Base-by-base conservation (phyloP, 2,329 filamentous ascomycete genomes). In the Madurella mycetomatis region DNA sequence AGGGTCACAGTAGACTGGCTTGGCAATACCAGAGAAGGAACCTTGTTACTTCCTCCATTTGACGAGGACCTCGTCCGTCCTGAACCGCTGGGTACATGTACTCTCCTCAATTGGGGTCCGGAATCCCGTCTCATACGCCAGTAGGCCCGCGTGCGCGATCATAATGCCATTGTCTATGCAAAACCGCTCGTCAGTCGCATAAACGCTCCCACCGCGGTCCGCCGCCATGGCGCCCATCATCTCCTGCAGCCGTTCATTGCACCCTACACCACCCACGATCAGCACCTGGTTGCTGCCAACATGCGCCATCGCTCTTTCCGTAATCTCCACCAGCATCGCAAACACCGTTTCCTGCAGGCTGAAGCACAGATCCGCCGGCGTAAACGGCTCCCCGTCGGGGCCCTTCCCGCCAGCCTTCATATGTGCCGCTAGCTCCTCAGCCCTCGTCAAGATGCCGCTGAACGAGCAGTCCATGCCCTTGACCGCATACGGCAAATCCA, bases 91-190 rank as follows among this genome's bases (percentile, higher is more conserved):
- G 13, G 88, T 92, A 70, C 87, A 96, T 12, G 87, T 90, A 62
- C 87, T 92, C 43, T 96, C 88, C 59, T 86, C 84, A 45, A 97
- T 69, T 8, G 80, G 74, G 1, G 91, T 96, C 56, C 73, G 78
- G 67, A 90, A 91, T 1, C 92, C 92, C 15, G 85, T 92, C 70
- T 85, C 79, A 69, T 88, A 94, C 1, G 92, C 92, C 65, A 96
- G 70, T 64, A 99, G 72, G 2, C 94, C 94, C 1, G 94, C 94
- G 70, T 99, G 92, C 1, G 94, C 94, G 74, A 99, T 99, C 94
- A 99, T 99, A 68, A 99, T 97, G 47, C 94, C 94, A 66, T 99
- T 99, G 72, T 99, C 94, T 64, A 99, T 99, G 70, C 94, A 99
- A 70, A 96, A 99, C 44, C 94, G 80, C 76, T 99, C 94, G 69